phyloP scores from a whole-genome alignment of 192 early-diverging fungal species.

The Coemansia sp. region DNA sequence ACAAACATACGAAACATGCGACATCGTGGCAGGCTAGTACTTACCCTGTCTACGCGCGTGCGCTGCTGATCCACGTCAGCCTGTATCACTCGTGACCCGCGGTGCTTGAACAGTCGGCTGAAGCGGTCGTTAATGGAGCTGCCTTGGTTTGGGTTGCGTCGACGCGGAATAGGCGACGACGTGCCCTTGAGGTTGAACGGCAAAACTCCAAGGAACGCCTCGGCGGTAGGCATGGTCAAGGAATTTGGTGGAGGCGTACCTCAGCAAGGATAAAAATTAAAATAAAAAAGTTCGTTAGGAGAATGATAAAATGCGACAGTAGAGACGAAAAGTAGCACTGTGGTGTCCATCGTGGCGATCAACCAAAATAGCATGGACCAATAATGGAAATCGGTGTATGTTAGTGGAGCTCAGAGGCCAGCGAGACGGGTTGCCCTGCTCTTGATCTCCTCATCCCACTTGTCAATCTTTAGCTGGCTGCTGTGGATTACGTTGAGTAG shows the following conservation, averaged over 20 bases:
- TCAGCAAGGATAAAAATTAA: neutral
- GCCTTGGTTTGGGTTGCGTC: conserved; percentile 44
- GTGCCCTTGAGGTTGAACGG: conserved; percentile 52
- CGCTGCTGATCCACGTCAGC: conserved; percentile 32
- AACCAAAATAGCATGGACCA: too few species aligned
- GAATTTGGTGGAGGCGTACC: neutral
- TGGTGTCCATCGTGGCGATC: neutral
- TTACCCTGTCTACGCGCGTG: conserved; percentile 45
- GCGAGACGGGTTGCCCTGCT: conserved; percentile 22
- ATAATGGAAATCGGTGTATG: too few species aligned
- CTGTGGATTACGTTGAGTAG: conserved; percentile 60
- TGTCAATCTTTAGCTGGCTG: conserved; percentile 61
- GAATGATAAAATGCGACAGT: neutral
- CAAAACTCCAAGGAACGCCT: conserved; percentile 51
- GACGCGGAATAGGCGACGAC: conserved; percentile 45
- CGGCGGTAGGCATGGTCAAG: conserved; percentile 43
- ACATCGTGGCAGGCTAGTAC: conserved; percentile 13
- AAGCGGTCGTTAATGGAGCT: conserved; percentile 51
- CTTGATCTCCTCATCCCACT: conserved; percentile 53
- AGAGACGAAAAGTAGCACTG: too few species aligned
- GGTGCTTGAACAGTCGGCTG: conserved; percentile 52
- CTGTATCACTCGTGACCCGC: conserved; percentile 28
- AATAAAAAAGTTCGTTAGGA: conserved; percentile 6
- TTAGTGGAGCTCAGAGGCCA: conserved; percentile 5
- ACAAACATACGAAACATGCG: neutral